Conservation (phyloP, 495 filamentous ascomycete genomes). For the Aspergillus bertholletiae region DNA sequence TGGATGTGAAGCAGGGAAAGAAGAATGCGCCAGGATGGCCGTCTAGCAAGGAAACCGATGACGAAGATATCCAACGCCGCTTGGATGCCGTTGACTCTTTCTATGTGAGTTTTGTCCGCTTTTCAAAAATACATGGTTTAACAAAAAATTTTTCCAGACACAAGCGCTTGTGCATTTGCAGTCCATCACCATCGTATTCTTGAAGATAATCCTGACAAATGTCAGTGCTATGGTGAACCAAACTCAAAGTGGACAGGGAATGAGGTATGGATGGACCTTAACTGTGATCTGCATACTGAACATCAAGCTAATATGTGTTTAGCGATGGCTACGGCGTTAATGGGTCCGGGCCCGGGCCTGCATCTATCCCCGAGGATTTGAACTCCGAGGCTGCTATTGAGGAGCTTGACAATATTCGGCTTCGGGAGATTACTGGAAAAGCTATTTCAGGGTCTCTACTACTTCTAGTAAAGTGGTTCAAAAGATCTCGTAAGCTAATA, state of each 20-base stretch:
- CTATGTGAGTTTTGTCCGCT: conserved; percentile 60
- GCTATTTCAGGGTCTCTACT: conserved; percentile 83
- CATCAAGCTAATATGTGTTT: conserved; percentile 9
- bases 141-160: conserved; percentile 47
- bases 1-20: conserved; percentile 25
- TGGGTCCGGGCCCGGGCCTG: conserved; percentile 24
- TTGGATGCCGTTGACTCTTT: conserved; percentile 74
- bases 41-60: conserved; percentile 54
- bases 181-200: conserved; percentile 87
- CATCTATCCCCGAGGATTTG: conserved; percentile 26
- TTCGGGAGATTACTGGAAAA: conserved; percentile 83
- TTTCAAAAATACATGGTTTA: not conserved
- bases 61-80: conserved; percentile 56
- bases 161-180: conserved; percentile 80
- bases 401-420: conserved; percentile 74
- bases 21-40: conserved; percentile 23
- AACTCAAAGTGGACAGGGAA: conserved; percentile 36
- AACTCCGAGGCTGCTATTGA: conserved; percentile 49
- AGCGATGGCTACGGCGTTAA: conserved; percentile 36
- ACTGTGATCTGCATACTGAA: not conserved
- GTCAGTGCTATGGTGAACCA: conserved; percentile 64
- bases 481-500: conserved; percentile 74
- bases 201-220: conserved; percentile 81
- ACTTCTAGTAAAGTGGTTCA: conserved; percentile 92
- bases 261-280: conserved; percentile 30